Conservation (phyloP, 2,329 filamentous ascomycete genomes). For the Pseudogymnoascus sp. region DNA sequence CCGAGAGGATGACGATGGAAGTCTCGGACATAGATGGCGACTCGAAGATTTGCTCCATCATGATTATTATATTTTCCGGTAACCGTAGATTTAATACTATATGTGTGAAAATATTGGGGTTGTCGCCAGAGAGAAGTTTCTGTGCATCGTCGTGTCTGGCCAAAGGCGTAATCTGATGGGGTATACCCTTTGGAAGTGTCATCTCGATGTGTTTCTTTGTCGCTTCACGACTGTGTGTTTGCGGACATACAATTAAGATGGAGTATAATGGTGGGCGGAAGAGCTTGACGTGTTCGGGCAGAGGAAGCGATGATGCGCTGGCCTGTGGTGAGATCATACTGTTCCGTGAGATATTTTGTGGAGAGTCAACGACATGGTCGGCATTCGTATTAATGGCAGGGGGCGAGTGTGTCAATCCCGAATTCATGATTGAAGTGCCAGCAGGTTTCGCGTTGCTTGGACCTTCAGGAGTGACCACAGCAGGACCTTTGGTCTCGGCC, state of each 20-base stretch:
- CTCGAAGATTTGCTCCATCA: slow-evolving; percentile 63
- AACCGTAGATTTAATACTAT: slow-evolving; percentile 77
- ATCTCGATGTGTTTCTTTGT: slow-evolving; percentile 89
- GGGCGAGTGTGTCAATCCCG: slow-evolving; percentile 26
- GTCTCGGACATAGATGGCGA: slow-evolving; percentile 51
- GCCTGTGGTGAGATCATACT: not conserved
- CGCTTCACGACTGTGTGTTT: slow-evolving; percentile 77
- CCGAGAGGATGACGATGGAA: slow-evolving; percentile 72
- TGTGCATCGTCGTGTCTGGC: slow-evolving; percentile 65
- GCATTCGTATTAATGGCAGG: slow-evolving; percentile 30
- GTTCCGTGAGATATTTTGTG: not conserved
- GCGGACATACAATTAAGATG: slow-evolving; percentile 81
- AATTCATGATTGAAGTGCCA: slow-evolving; percentile 24
- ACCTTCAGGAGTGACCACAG: slow-evolving; percentile 9
- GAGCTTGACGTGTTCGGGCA: slow-evolving; percentile 26
- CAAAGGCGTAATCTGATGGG: slow-evolving; percentile 71
- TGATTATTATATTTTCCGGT: slow-evolving; percentile 63
- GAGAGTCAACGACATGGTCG: slow-evolving; percentile 20
- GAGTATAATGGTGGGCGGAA: slow-evolving; percentile 67
- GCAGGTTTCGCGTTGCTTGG: slow-evolving; percentile 15
- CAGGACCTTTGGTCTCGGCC: slow-evolving; percentile 11
- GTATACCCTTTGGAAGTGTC: slow-evolving; percentile 77
- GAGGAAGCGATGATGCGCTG: not conserved
- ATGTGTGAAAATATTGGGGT: slow-evolving; percentile 73
- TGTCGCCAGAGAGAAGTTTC: slow-evolving; percentile 56